phyloP scores from a whole-genome alignment of 345 rosid genomes.

The Zanthoxylum bungeanum region DNA sequence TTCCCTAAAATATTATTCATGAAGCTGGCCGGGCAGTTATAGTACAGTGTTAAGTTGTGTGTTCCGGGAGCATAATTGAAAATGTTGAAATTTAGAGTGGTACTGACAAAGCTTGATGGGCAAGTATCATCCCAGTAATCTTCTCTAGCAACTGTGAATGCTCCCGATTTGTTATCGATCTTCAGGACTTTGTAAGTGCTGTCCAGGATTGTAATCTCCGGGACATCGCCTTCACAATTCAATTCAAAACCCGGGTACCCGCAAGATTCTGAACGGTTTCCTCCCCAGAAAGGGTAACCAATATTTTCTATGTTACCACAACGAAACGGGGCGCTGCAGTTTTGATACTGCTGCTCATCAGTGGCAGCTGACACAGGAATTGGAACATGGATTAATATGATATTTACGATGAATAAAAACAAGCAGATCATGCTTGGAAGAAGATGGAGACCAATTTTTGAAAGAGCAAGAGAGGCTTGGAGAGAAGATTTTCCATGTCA shows the following conservation, averaged over 20 bases:
- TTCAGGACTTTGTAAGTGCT: background rate
- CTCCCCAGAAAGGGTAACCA: slow-evolving; percentile 36
- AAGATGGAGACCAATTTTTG: slow-evolving; percentile 9
- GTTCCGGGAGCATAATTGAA: background rate
- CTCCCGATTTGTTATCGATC: rapidly evolving
- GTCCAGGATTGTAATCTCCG: background rate
- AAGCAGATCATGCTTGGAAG: background rate
- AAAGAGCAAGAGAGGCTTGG: background rate
- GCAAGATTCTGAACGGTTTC: slow-evolving; percentile 12
- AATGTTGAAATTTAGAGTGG: background rate
- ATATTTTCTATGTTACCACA: slow-evolving; percentile 17
- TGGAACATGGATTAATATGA: background rate
- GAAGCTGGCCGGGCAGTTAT: background rate
- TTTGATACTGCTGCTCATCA: background rate
- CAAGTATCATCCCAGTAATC: background rate
- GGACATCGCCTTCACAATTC: background rate
- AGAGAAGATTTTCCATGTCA: too few species aligned
- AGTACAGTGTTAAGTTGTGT: background rate
- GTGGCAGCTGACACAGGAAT: background rate
- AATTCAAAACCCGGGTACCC: slow-evolving; percentile 1
- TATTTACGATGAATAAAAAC: background rate
- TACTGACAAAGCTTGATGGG: background rate
- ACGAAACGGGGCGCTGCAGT: slow-evolving; percentile 17
- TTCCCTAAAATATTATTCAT: background rate
- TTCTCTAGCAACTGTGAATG: background rate